phyloP scores from a whole-genome alignment of 305 asterid genomes.

The Fraxinus xanthoxyloides region DNA sequence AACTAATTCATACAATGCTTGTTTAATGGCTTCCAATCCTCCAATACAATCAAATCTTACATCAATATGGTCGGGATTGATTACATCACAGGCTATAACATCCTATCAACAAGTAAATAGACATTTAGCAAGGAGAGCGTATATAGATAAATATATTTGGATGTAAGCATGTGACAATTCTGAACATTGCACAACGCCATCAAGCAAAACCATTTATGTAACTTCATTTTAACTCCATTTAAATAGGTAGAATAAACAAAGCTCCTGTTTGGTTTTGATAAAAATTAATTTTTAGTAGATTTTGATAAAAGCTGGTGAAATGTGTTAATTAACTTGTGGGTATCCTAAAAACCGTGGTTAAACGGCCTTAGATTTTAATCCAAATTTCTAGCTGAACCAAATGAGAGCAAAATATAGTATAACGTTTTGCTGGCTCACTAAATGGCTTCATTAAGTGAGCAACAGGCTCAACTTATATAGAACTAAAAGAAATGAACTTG shows the following conservation, averaged over 20 bases:
- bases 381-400: background rate
- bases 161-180: background rate
- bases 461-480: background rate
- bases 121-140: slow-evolving; percentile 1
- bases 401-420: background rate
- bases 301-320: background rate
- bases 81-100: slow-evolving; percentile 86
- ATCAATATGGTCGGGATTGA: slow-evolving; percentile 71
- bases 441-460: background rate
- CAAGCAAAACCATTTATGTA: slow-evolving; percentile 5
- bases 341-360: background rate
- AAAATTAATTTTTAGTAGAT: too few species aligned
- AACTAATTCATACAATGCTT: slow-evolving; percentile 64
- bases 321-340: background rate
- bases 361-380: background rate
- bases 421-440: background rate
- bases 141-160: background rate
- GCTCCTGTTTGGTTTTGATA: background rate
- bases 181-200: background rate
- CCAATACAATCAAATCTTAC: slow-evolving; percentile 76
- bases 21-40: slow-evolving; percentile 64
- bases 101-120: slow-evolving; percentile 45
- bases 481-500: background rate
- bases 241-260: background rate
- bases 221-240: background rate